Percentiles rank a stretch among this genome's conserved stretches.
These are phyloP conservation scores for Hamamelis virginiana DNA, from an alignment of 164 flowering plant genomes.

Conservation along the genomic window DNA sequence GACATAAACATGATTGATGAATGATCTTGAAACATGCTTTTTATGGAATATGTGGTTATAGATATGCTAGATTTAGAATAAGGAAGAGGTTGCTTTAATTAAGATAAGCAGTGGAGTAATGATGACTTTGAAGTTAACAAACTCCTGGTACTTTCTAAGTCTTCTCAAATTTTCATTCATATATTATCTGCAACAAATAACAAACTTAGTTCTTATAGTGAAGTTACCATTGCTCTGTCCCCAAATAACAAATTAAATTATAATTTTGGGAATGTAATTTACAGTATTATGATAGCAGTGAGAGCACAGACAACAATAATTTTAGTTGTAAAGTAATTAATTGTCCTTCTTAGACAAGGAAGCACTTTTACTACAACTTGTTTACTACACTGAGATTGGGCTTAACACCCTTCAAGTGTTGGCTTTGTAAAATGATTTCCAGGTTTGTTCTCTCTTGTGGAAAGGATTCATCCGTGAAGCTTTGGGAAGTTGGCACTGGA, in stretches of 20 bases:
- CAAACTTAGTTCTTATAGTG: too few relatives aligned
- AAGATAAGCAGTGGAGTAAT: not conserved
- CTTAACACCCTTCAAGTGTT: not conserved
- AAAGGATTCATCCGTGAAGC: conserved; percentile 77
- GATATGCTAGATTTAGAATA: not conserved
- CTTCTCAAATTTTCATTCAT: too few relatives aligned
- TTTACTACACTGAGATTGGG: not conserved
- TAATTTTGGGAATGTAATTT: too few relatives aligned
- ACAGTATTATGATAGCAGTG: not conserved
- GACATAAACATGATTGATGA: not conserved
- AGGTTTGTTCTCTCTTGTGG: conserved; percentile 87
- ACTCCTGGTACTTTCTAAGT: too few relatives aligned
- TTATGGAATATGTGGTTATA: not conserved
- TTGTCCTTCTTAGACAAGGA: not conserved
- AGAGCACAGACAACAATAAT: not conserved
- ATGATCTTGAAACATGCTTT: not conserved
- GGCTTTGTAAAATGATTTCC: conserved; percentile 10
- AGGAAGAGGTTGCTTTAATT: not conserved
- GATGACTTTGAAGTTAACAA: too few relatives aligned
- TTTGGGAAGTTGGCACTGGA: conserved; percentile 87
- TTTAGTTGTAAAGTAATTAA: not conserved
- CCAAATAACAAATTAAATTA: too few relatives aligned
- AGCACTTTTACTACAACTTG: not conserved
- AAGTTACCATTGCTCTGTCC: too few relatives aligned
- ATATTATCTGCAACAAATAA: too few relatives aligned